Evolutionary conservation across 2,329 filamentous ascomycete species (phyloP).

Genomic region (Penicillium digitatum): DNA sequence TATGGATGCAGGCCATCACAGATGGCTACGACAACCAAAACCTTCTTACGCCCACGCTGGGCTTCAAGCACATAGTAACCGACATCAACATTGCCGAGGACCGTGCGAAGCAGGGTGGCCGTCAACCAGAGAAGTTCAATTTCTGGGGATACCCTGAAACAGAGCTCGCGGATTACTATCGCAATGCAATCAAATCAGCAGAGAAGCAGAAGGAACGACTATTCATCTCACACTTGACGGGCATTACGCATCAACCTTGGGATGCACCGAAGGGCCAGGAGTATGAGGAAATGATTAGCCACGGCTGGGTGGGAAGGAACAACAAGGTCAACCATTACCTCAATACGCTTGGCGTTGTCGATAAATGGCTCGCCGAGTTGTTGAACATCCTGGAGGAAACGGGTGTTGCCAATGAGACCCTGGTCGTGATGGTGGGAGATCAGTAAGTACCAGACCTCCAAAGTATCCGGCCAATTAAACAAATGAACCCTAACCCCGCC

Average conservation of each 20-base stretch:
- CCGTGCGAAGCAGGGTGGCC: conserved; percentile 4
- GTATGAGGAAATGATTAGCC: conserved; percentile 20
- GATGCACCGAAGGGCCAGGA: conserved; percentile 16
- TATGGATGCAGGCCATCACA: conserved; percentile 28
- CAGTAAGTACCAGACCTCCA: neutral
- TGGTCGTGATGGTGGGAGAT: neutral
- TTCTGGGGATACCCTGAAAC: conserved; percentile 25
- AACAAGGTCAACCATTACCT: neutral
- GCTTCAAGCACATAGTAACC: conserved; percentile 20
- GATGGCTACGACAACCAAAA: conserved; percentile 27
- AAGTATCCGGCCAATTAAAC: neutral
- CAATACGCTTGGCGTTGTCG: neutral
- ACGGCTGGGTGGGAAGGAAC: conserved; percentile 24
- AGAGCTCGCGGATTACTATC: conserved; percentile 22
- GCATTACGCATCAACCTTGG: conserved; percentile 28
- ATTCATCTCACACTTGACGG: conserved; percentile 27
- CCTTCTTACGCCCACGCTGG: conserved; percentile 19
- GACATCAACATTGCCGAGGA: conserved; percentile 18
- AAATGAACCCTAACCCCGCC: neutral
- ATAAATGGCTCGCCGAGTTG: neutral
- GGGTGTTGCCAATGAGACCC: neutral
- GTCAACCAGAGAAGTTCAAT: conserved; percentile 14
- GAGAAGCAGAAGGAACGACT: conserved; percentile 23
- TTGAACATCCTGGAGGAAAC: neutral
- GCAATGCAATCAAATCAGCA: conserved; percentile 20